Percentiles rank a stretch among this genome's conserved stretches.
phyloP scores from a whole-genome alignment of 139 green algal genomes.

The Chlorella sp. region DNA sequence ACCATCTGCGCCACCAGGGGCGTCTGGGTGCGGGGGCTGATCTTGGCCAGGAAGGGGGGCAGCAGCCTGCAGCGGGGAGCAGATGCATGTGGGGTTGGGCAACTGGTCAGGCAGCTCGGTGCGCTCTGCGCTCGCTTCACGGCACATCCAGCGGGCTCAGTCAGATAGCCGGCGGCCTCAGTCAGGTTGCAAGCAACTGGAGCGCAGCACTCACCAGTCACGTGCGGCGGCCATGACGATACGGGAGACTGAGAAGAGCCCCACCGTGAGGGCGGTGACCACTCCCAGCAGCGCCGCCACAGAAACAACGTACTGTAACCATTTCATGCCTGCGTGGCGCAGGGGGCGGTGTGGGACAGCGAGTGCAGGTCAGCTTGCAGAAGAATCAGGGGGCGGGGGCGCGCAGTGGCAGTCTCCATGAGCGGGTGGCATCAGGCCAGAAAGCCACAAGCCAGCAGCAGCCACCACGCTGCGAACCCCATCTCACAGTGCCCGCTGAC shows the following conservation, averaged over 20 bases:
- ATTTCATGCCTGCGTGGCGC: constrained; percentile 20
- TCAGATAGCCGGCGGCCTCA: too few relatives aligned
- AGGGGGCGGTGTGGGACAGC: neutral
- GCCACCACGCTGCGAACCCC: neutral
- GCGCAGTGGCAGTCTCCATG: too few relatives aligned
- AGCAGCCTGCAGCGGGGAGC: constrained; percentile 20
- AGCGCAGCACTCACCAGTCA: constrained; percentile 28
- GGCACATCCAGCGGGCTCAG: too few relatives aligned
- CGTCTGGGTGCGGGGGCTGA: constrained; percentile 43
- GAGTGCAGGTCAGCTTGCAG: too few relatives aligned
- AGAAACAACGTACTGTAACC: constrained; percentile 41
- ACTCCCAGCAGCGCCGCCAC: constrained; percentile 35
- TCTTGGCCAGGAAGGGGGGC: constrained; percentile 38
- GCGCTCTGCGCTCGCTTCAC: too few relatives aligned
- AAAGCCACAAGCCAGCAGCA: neutral
- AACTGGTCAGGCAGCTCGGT: too few relatives aligned
- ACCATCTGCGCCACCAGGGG: constrained; percentile 44
- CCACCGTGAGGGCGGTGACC: constrained; percentile 38
- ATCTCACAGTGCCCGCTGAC: neutral
- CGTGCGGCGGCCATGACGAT: constrained; percentile 40
- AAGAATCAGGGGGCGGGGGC: neutral
- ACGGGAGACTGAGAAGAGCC: constrained; percentile 39
- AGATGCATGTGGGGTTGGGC: too few relatives aligned
- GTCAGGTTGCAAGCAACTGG: too few relatives aligned
- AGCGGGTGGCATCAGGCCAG: neutral